Base-by-base conservation (phyloP, 2,329 filamentous ascomycete species). In the Aureobasidium leucospermi region DNA sequence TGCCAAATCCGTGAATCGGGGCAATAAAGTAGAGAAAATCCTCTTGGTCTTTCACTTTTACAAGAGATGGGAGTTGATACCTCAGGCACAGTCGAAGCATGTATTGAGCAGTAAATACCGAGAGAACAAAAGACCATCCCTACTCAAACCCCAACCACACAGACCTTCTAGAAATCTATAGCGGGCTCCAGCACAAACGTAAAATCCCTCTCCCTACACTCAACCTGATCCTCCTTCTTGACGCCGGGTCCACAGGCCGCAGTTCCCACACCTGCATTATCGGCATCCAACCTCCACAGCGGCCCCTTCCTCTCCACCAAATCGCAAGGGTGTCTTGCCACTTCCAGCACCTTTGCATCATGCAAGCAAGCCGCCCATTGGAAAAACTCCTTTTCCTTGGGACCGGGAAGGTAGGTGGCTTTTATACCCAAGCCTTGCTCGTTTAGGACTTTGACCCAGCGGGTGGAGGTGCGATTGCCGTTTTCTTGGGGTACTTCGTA, bases 401-500 rank as follows among this genome's bases (percentile, higher is more conserved):
- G 46, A 3, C 57, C 46, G 6, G 57, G 46, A 4, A 38, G 5
- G 29, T 45, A 59, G 47, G 49, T 65, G 60, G 75, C 70, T 36
- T 68, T 63, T 32, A 76, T 60, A 15, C 73, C 69, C 65, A 68
- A 28, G 68, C 67, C 13, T 61, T 66, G 60, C 28, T 59, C 62
- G 51, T 66, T 60, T 16, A 63, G 58, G 60, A 66, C 16, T 10
- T 72, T 71, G 3, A 87, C 70, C 80, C 83, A 88, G 6, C 81
- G 75, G 0, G 80, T 81, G 36, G 82, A 82, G 58, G 81, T 82
- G 13, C 82, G 76, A 68, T 88, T 89, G 1, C 84, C 83, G 56
- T 80, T 83, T 65, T 89, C 86, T 67, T 89, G 86, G 0, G 86
- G 86, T 23, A 84, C 83, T 16, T 89, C 86, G 65, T 87, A 88